phyloP scores from a whole-genome alignment of 192 early-diverging fungal genomes.

The Mortierella alpina region DNA sequence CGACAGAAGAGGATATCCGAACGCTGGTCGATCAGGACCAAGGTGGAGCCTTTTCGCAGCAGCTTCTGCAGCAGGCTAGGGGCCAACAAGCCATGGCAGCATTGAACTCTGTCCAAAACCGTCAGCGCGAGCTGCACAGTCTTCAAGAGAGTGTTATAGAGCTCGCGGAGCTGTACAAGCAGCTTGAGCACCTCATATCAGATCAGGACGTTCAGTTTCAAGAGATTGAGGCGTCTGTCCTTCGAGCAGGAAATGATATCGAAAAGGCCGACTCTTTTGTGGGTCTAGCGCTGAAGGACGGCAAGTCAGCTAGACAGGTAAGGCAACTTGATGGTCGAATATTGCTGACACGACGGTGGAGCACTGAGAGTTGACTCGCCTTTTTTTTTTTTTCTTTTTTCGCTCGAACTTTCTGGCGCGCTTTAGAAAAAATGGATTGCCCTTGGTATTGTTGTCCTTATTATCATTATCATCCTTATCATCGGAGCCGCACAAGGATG shows the following conservation, averaged over 20 bases:
- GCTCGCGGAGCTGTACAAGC: slow-evolving; percentile 26
- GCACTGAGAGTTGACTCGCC: not conserved
- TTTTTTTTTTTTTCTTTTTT: slow-evolving; percentile 2
- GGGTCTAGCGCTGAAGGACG: not conserved
- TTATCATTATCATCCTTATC: slow-evolving; percentile 37
- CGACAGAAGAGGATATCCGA: slow-evolving; percentile 40
- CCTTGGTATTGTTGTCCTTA: slow-evolving; percentile 22
- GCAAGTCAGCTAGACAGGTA: slow-evolving; percentile 36
- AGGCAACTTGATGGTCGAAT: not conserved
- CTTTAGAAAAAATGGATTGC: slow-evolving; percentile 40
- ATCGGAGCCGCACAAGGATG: slow-evolving; percentile 38
- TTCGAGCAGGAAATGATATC: slow-evolving; percentile 25
- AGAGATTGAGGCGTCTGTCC: slow-evolving; percentile 34
- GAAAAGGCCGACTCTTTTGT: slow-evolving; percentile 31
- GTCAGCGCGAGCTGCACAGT: slow-evolving; percentile 32
- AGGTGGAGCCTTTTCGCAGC: slow-evolving; percentile 35
- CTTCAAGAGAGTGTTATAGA: slow-evolving; percentile 43
- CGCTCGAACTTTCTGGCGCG: not conserved
- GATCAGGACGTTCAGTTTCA: slow-evolving; percentile 42
- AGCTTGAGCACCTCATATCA: slow-evolving; percentile 40
- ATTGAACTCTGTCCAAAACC: slow-evolving; percentile 37
- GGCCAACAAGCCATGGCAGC: slow-evolving; percentile 35
- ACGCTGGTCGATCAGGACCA: slow-evolving; percentile 30
- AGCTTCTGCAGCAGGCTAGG: slow-evolving; percentile 44
- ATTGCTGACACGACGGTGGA: not conserved